These are phyloP conservation scores for Anisodus acutangulus DNA, from an alignment of 257 asterid genomes.

Conservation along the genomic window DNA sequence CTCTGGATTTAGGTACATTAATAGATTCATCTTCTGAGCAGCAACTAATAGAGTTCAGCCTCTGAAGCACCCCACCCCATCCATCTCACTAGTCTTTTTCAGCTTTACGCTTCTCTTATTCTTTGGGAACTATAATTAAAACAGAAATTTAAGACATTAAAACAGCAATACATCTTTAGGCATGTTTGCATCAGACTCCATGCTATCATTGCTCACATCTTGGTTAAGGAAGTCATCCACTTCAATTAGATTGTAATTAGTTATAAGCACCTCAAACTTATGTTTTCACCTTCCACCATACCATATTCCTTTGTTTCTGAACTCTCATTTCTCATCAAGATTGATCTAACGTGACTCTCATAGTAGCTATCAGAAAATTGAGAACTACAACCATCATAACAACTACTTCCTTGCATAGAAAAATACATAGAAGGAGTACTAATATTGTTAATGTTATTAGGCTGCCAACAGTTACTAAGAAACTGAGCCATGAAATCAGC, in stretches of 20 bases:
- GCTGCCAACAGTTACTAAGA: slow-evolving; percentile 23
- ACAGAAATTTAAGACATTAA: background rate
- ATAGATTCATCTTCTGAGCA: slow-evolving; percentile 58
- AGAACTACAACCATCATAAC: slow-evolving; percentile 31
- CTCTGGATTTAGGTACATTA: slow-evolving; percentile 63
- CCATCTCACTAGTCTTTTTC: slow-evolving; percentile 37
- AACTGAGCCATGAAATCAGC: slow-evolving; percentile 45
- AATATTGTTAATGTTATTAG: slow-evolving; percentile 14
- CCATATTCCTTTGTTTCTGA: slow-evolving; percentile 39
- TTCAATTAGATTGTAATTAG: slow-evolving; percentile 36
- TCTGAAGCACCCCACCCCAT: slow-evolving; percentile 21
- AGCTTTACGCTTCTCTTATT: slow-evolving; percentile 37
- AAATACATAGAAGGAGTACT: slow-evolving; percentile 37
- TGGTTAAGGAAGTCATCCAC: slow-evolving; percentile 46
- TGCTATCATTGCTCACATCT: slow-evolving; percentile 50
- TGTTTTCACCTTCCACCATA: slow-evolving; percentile 29
- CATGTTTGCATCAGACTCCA: too few species aligned
- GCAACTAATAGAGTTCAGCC: slow-evolving; percentile 47
- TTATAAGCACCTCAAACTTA: slow-evolving; percentile 10
- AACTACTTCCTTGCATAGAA: slow-evolving; percentile 55
- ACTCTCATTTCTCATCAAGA: background rate
- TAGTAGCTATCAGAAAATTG: slow-evolving; percentile 44
- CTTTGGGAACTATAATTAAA: slow-evolving; percentile 44
- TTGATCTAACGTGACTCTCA: background rate
- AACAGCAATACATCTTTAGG: too few species aligned